Evolutionary conservation across 2,329 filamentous ascomycete genomes (phyloP).

Genomic region (Claviceps monticola): DNA sequence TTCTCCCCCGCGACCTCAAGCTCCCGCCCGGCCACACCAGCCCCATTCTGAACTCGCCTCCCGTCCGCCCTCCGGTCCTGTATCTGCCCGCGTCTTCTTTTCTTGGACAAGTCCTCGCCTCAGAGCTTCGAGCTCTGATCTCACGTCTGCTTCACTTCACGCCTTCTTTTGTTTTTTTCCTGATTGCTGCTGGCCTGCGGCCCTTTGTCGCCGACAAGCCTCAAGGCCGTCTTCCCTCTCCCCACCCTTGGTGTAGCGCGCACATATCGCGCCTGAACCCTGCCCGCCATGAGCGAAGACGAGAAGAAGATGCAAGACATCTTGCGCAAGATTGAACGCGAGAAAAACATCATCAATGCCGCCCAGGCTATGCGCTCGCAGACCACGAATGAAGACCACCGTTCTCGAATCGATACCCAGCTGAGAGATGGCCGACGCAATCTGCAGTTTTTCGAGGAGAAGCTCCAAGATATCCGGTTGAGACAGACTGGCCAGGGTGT

Average conservation of each 20-base stretch:
- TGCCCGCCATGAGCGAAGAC: conserved; percentile 47
- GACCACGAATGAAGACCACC: conserved; percentile 84
- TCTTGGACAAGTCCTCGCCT: neutral
- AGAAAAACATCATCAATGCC: conserved; percentile 87
- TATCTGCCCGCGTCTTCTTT: neutral
- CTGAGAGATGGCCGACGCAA: conserved; percentile 89
- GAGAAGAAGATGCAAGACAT: conserved; percentile 61
- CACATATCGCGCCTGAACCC: conserved; percentile 23
- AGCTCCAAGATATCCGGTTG: conserved; percentile 75
- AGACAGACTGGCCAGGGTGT: conserved; percentile 58
- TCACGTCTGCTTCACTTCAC: neutral
- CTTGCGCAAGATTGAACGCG: conserved; percentile 92
- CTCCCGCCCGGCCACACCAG: neutral
- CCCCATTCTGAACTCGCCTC: neutral
- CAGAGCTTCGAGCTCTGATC: neutral
- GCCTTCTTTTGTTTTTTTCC: neutral
- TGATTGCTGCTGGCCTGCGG: neutral
- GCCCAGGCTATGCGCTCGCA: conserved; percentile 92
- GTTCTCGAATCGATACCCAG: conserved; percentile 81
- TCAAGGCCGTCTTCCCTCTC: conserved; percentile 1
- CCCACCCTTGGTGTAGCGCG: conserved; percentile 19
- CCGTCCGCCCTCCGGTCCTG: neutral
- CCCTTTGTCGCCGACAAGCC: neutral
- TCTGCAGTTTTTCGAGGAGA: conserved; percentile 90
- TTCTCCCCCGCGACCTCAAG: conserved; percentile 5